These are phyloP conservation scores for Penicillium janthinellum DNA, from an alignment of 2,329 filamentous ascomycete genomes.

Conservation along the genomic window DNA sequence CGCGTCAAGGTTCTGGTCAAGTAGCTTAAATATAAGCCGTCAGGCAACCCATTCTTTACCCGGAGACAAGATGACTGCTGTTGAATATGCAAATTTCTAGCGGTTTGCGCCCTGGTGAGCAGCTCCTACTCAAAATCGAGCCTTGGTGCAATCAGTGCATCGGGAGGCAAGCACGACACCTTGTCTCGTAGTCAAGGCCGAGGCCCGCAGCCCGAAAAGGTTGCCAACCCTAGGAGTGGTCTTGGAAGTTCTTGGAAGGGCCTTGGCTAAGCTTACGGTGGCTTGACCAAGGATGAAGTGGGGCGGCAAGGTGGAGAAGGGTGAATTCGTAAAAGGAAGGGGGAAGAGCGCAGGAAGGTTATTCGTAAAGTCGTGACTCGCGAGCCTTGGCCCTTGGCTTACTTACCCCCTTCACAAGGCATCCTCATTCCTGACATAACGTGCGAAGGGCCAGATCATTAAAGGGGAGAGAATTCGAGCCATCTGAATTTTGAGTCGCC, in stretches of 20 bases:
- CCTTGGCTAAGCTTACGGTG: constrained; percentile 29
- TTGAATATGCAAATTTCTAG: too few relatives aligned
- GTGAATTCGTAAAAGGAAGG: background rate
- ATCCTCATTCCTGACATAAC: constrained; percentile 24
- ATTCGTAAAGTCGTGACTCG: background rate
- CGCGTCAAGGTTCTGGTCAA: constrained; percentile 9
- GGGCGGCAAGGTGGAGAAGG: background rate
- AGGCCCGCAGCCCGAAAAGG: background rate
- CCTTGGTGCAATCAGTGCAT: background rate
- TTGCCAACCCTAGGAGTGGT: background rate
- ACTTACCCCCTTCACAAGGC: constrained; percentile 18
- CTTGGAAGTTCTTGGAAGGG: constrained; percentile 25
- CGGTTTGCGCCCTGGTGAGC: background rate
- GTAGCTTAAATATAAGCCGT: background rate
- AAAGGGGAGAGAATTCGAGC: background rate
- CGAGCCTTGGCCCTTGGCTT: constrained; percentile 13
- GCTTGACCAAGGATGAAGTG: constrained; percentile 17
- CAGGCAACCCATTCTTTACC: too few relatives aligned
- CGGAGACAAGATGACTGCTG: too few relatives aligned
- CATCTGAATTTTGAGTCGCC: background rate
- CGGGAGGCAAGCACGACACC: background rate
- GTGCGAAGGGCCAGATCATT: background rate
- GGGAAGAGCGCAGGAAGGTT: constrained; percentile 19
- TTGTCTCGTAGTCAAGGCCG: constrained; percentile 6
- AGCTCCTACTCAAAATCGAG: constrained; percentile 11